Conservation (phyloP, 2,329 filamentous ascomycete genomes). For the Fusarium tupiense region DNA sequence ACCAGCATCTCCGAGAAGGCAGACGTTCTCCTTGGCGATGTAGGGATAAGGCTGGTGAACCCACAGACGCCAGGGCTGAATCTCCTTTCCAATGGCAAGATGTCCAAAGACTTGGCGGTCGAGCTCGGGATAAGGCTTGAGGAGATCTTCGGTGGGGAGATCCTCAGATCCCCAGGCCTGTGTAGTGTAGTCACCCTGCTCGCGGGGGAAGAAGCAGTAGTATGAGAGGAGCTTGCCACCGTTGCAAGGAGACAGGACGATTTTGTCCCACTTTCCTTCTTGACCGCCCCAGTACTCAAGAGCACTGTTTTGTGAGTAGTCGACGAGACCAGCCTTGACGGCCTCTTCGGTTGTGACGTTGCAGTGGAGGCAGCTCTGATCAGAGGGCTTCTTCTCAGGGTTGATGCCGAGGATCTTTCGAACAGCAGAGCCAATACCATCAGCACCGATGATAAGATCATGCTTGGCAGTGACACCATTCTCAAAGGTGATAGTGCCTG, state of each 20-base stretch:
- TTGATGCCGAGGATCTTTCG: constrained; percentile 70
- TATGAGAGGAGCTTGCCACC: constrained; percentile 72
- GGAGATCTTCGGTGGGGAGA: constrained; percentile 64
- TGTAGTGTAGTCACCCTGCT: constrained; percentile 60
- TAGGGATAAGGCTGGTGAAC: constrained; percentile 71
- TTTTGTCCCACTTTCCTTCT: constrained; percentile 72
- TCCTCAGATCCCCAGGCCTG: constrained; percentile 68
- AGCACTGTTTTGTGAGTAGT: constrained; percentile 69
- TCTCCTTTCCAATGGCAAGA: constrained; percentile 68
- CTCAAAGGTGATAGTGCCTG: constrained; percentile 61
- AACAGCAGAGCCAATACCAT: constrained; percentile 74
- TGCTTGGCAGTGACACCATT: constrained; percentile 62
- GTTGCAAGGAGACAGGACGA: constrained; percentile 75
- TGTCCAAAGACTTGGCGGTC: constrained; percentile 67
- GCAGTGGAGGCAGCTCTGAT: constrained; percentile 70
- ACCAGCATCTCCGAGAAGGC: constrained; percentile 72
- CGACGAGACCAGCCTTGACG: constrained; percentile 66
- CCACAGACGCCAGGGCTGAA: constrained; percentile 71
- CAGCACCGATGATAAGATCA: constrained; percentile 71
- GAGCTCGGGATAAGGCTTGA: constrained; percentile 68
- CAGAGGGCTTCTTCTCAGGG: constrained; percentile 67
- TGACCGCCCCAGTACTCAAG: constrained; percentile 78
- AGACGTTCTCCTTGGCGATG: constrained; percentile 60
- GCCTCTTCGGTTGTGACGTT: constrained; percentile 72
- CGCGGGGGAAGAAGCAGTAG: constrained; percentile 74